phyloP scores from a whole-genome alignment of 2,329 filamentous ascomycete genomes.

The Aureobasidium sp. region DNA sequence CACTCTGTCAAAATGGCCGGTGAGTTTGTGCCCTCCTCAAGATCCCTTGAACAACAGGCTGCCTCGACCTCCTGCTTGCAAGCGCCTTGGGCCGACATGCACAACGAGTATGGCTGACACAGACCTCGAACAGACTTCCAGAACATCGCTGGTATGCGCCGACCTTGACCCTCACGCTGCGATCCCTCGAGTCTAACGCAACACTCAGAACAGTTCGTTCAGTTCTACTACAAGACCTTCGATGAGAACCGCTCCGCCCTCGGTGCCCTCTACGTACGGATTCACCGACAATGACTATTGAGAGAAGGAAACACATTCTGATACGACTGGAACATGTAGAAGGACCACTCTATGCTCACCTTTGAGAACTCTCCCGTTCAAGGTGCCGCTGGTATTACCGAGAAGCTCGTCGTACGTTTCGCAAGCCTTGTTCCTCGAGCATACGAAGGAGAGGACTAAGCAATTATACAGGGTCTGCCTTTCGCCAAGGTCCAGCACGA shows the following conservation, averaged over 20 bases:
- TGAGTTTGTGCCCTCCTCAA: background rate
- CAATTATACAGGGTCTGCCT: conserved; percentile 55
- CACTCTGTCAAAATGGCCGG: conserved; percentile 10
- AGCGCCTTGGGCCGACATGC: background rate
- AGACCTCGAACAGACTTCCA: conserved; percentile 31
- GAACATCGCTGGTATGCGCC: conserved; percentile 37
- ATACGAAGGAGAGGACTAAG: conserved; percentile 2
- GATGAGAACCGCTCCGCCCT: conserved; percentile 63
- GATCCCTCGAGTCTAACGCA: background rate
- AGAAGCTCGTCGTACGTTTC: conserved; percentile 69
- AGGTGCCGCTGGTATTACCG: conserved; percentile 60
- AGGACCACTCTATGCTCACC: conserved; percentile 82
- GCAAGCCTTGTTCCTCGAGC: background rate
- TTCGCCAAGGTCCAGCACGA: conserved; percentile 78
- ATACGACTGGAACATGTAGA: conserved; percentile 43
- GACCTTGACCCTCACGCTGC: background rate
- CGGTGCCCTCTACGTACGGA: conserved; percentile 69
- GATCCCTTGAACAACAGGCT: background rate
- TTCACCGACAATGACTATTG: conserved; percentile 17
- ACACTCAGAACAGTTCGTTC: conserved; percentile 69
- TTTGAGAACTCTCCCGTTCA: conserved; percentile 68
- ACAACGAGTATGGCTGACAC: background rate
- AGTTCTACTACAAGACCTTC: conserved; percentile 88
- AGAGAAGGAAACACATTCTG: background rate
- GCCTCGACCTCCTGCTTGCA: background rate